These are phyloP conservation scores for Fusarium euwallaceae DNA, from an alignment of 2,329 filamentous ascomycete species.

Conservation along the genomic window DNA sequence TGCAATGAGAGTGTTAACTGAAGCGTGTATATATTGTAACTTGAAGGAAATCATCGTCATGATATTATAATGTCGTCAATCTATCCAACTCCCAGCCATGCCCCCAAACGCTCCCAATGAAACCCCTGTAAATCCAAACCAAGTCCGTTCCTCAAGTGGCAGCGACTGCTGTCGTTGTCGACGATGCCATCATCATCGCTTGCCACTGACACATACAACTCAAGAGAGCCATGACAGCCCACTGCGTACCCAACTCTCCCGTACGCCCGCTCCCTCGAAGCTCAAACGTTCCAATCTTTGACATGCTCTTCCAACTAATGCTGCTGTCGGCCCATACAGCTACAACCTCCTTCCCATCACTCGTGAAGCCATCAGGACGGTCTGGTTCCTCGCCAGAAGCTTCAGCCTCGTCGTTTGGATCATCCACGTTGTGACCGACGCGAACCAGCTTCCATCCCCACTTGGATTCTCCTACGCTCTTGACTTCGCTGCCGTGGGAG, in stretches of 20 bases:
- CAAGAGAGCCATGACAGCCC: constrained; percentile 34
- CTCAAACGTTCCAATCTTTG: constrained; percentile 33
- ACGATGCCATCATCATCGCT: neutral
- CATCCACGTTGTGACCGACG: constrained; percentile 2
- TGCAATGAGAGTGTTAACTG: too few species aligned
- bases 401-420: neutral
- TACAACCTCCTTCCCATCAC: constrained; percentile 35
- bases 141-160: neutral
- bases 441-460: constrained; percentile 37
- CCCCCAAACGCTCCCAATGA: neutral
- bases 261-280: constrained; percentile 33
- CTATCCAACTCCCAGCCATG: neutral
- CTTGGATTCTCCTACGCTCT: constrained; percentile 19
- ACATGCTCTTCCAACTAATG: constrained; percentile 16
- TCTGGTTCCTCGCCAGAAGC: neutral
- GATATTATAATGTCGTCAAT: neutral
- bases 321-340: constrained; percentile 24
- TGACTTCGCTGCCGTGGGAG: constrained; percentile 19
- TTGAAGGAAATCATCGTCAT: neutral
- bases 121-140: neutral
- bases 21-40: neutral
- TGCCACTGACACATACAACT: constrained; percentile 35
- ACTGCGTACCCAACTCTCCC: constrained; percentile 30
- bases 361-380: constrained; percentile 26
- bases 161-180: neutral